Percentiles rank a stretch among this genome's conserved stretches.
Conservation (phyloP, 768 basidiomycete genomes). For the Leucocoprinus birnbaumii region DNA sequence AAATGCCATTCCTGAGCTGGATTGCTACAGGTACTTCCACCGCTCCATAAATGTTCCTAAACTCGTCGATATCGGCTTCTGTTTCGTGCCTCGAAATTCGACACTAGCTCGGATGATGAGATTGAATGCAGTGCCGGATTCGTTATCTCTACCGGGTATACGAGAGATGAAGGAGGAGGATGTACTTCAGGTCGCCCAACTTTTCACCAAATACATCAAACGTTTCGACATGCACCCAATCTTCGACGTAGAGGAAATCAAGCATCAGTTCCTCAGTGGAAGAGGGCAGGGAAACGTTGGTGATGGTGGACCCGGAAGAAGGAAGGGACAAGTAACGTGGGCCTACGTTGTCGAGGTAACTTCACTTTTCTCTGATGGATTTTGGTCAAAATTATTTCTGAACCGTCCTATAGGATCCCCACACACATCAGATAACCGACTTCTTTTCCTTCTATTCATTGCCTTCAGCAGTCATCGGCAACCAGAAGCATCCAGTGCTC, state of each 20-base stretch:
- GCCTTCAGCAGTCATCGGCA: constrained; percentile 88
- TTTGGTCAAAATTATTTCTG: background rate
- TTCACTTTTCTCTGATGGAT: constrained; percentile 9
- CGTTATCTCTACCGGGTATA: constrained; percentile 55
- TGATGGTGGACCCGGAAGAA: constrained; percentile 47
- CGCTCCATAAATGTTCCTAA: constrained; percentile 90
- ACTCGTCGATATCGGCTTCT: constrained; percentile 87
- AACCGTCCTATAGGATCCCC: constrained; percentile 59
- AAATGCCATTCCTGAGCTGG: background rate
- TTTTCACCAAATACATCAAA: constrained; percentile 77
- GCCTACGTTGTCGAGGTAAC: constrained; percentile 92
- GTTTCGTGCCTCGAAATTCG: constrained; percentile 80
- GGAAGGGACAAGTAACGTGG: constrained; percentile 89
- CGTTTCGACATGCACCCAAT: constrained; percentile 83
- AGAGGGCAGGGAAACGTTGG: constrained; percentile 55
- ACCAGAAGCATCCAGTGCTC: constrained; percentile 64
- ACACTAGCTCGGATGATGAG: constrained; percentile 91
- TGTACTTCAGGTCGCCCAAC: constrained; percentile 60
- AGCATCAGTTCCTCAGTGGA: constrained; percentile 89
- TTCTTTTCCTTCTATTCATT: constrained; percentile 97
- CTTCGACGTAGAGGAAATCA: constrained; percentile 73
- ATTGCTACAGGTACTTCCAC: constrained; percentile 72
- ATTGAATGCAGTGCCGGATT: constrained; percentile 61
- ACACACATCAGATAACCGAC: constrained; percentile 84
- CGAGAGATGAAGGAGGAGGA: constrained; percentile 89